These are phyloP conservation scores for Clarireedia sp. DNA, from an alignment of 2,329 filamentous ascomycete species.

Conservation along the genomic window DNA sequence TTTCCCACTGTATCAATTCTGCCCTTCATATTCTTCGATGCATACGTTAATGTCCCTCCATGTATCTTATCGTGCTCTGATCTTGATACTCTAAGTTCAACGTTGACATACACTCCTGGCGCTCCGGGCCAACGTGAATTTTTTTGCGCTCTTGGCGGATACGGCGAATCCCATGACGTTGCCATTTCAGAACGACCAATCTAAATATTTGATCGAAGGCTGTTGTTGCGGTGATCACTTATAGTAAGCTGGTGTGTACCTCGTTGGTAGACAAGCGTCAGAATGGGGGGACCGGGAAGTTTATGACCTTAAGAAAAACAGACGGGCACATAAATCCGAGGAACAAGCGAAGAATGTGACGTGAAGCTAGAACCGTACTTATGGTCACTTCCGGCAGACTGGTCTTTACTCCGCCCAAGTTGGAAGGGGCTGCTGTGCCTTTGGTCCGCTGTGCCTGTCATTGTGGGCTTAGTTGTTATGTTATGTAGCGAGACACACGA, in stretches of 20 bases:
- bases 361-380: neutral
- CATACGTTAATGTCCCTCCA: constrained; percentile 21
- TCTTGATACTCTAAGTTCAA: constrained; percentile 26
- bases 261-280: neutral
- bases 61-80: constrained; percentile 18
- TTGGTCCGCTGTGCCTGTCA: constrained; percentile 2
- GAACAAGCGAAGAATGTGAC: neutral
- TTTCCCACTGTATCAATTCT: constrained; percentile 2
- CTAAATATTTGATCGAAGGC: neutral
- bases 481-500: neutral
- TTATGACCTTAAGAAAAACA: constrained; percentile 3
- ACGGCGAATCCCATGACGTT: constrained; percentile 1
- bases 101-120: constrained; percentile 24
- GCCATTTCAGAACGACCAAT: constrained; percentile 1
- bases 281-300: neutral
- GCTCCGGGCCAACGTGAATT: neutral
- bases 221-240: neutral
- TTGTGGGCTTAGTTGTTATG: constrained; percentile 1
- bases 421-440: constrained; percentile 6
- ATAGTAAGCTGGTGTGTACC: neutral
- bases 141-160: constrained; percentile 7
- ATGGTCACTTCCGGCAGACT: constrained; percentile 1
- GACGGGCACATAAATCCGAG: neutral
- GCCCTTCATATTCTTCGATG: constrained; percentile 23
- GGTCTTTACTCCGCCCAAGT: constrained; percentile 2